Evolutionary conservation across 108 stramenopile species (phyloP).

Genomic region (Nitzschia inconspicua): DNA sequence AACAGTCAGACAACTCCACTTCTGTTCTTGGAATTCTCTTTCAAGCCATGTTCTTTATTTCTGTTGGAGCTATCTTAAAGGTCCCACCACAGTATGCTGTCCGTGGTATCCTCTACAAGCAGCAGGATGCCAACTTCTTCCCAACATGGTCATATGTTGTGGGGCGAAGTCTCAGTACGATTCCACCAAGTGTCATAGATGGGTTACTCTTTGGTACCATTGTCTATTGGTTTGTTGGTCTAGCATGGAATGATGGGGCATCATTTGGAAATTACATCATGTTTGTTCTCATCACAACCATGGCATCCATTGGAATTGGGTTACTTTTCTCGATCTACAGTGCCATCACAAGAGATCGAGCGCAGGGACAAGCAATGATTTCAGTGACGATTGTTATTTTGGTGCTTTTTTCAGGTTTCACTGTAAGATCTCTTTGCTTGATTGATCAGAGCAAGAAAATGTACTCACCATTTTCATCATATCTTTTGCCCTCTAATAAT

Average conservation of each 20-base stretch:
- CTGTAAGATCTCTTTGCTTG: constrained; percentile 37
- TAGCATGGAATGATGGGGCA: constrained; percentile 38
- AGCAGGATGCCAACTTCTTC: constrained; percentile 80
- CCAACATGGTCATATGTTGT: constrained; percentile 67
- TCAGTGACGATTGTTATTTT: constrained; percentile 45
- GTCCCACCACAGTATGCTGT: constrained; percentile 63
- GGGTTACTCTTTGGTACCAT: constrained; percentile 44
- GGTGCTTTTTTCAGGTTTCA: constrained; percentile 62
- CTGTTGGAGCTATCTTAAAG: constrained; percentile 60
- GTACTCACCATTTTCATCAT: background rate
- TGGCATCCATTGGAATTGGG: constrained; percentile 35
- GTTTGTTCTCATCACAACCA: constrained; percentile 45
- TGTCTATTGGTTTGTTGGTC: constrained; percentile 59
- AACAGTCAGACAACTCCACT: constrained; percentile 26
- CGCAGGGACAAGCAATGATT: constrained; percentile 45
- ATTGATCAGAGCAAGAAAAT: background rate
- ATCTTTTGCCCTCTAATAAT: background rate
- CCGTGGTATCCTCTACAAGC: constrained; percentile 83
- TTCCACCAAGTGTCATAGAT: constrained; percentile 54
- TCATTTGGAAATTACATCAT: constrained; percentile 48
- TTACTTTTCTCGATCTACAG: constrained; percentile 53
- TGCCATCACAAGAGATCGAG: constrained; percentile 44
- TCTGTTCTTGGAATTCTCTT: constrained; percentile 50
- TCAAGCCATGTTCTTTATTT: constrained; percentile 61
- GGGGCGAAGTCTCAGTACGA: constrained; percentile 37